Percentiles rank a stretch among this genome's conserved stretches.
These are phyloP conservation scores for Aspergillus tubingensis DNA, from an alignment of 2,329 filamentous ascomycete genomes.

Conservation along the genomic window DNA sequence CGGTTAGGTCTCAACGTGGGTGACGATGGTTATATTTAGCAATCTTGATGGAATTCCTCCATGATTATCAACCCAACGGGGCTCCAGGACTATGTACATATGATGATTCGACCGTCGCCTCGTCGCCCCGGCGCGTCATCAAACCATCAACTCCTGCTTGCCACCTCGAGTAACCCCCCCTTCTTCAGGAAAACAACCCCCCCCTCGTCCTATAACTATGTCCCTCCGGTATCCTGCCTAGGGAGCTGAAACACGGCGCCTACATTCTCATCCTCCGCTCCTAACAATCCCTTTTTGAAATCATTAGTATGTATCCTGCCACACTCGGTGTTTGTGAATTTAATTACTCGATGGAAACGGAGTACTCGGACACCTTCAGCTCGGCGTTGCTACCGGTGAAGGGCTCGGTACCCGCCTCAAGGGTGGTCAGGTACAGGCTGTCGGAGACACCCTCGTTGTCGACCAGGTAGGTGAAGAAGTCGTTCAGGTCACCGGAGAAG, in stretches of 20 bases:
- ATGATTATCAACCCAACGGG: not conserved
- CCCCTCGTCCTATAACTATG: not conserved
- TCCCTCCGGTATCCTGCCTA: slow-evolving; percentile 10
- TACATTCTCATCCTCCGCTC: slow-evolving; percentile 14
- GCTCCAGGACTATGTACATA: not conserved
- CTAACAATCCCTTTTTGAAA: not conserved
- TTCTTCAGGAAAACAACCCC: not conserved
- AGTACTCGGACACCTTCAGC: slow-evolving; percentile 34
- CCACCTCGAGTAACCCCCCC: not conserved
- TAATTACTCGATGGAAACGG: slow-evolving; percentile 29
- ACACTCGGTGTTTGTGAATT: not conserved
- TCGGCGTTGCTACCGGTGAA: slow-evolving; percentile 34
- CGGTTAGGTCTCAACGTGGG: not conserved
- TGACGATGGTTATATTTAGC: not conserved
- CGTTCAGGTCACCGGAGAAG: slow-evolving; percentile 60
- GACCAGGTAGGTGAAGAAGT: slow-evolving; percentile 60
- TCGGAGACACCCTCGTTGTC: slow-evolving; percentile 35
- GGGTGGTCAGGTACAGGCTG: slow-evolving; percentile 56
- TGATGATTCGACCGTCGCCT: not conserved
- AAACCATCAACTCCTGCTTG: not conserved
- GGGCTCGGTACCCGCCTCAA: slow-evolving; percentile 45
- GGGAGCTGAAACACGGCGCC: slow-evolving; percentile 25
- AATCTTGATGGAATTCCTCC: not conserved
- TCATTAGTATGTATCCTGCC: not conserved
- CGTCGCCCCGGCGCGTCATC: not conserved